phyloP scores from a whole-genome alignment of 2,329 filamentous ascomycete species.

The Ophiostoma quercus region DNA sequence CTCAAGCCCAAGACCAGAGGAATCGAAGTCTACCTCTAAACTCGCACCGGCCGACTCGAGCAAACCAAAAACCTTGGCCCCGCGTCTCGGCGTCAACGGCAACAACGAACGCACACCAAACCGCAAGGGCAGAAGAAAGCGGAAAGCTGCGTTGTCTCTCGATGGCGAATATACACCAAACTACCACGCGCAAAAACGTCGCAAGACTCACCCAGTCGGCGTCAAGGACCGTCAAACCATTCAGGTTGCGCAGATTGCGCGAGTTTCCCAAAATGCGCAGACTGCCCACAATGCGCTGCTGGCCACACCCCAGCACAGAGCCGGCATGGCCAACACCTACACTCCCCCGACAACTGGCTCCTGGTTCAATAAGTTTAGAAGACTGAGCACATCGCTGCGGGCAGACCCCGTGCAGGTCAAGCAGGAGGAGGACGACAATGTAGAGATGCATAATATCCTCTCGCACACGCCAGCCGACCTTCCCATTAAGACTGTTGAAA shows the following conservation, averaged over 20 bases:
- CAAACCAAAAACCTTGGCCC: background rate
- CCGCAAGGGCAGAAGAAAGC: conserved; percentile 4
- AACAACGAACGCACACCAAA: background rate
- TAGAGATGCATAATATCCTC: background rate
- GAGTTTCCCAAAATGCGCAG: background rate
- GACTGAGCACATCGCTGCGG: background rate
- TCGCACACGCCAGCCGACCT: background rate
- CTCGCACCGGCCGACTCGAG: background rate
- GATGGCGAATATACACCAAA: background rate
- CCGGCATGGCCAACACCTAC: background rate
- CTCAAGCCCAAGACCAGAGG: background rate
- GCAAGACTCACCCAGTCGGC: background rate
- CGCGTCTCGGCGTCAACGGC: background rate
- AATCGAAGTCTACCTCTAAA: background rate
- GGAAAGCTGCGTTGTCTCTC: background rate
- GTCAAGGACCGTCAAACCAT: background rate
- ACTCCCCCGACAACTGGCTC: background rate
- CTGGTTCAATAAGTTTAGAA: conserved; percentile 9
- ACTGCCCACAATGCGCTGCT: background rate
- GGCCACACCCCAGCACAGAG: background rate
- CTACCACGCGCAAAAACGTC: background rate
- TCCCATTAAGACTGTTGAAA: conserved; percentile 9
- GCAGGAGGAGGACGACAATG: conserved; percentile 12
- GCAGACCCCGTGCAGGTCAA: conserved; percentile 15
- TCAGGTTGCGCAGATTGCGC: background rate